Evolutionary conservation across 1,284 basidiomycete species (phyloP).

Genomic region (Sparassis latifolia): DNA sequence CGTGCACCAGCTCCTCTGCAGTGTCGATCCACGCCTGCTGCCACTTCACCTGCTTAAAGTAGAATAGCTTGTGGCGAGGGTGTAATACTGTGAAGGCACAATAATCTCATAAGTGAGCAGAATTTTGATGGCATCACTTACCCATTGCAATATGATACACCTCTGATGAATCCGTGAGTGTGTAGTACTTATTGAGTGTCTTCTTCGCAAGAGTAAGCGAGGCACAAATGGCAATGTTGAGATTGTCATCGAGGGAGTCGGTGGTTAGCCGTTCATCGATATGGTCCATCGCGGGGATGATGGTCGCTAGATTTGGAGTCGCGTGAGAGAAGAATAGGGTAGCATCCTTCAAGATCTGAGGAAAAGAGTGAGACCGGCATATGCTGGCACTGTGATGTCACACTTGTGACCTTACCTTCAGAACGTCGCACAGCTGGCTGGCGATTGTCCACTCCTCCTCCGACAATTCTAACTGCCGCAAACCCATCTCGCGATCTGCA

Average conservation of each 20-base stretch:
- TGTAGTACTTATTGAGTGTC: conserved; percentile 23
- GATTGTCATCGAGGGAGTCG: conserved; percentile 3
- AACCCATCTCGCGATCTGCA: neutral
- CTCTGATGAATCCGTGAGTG: conserved; percentile 17
- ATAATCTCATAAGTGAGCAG: too few species aligned
- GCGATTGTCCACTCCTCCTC: conserved; percentile 17
- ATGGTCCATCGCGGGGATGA: conserved; percentile 10
- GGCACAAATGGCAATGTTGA: conserved; percentile 8
- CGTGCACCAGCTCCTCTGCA: too few species aligned
- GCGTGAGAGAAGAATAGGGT: conserved; percentile 19
- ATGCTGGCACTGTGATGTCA: neutral
- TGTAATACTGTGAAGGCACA: too few species aligned
- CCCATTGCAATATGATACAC: neutral
- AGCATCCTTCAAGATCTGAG: conserved; percentile 18
- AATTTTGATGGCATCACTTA: too few species aligned
- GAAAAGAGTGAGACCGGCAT: neutral
- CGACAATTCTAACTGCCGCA: neutral
- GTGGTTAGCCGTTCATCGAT: conserved; percentile 17
- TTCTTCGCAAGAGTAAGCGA: conserved; percentile 18
- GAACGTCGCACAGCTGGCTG: conserved; percentile 17
- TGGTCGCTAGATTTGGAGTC: neutral
- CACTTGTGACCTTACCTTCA: conserved; percentile 13
- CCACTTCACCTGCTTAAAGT: too few species aligned
- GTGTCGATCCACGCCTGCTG: too few species aligned
- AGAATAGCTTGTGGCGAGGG: too few species aligned